Conservation (phyloP, 192 early-diverging fungal genomes). For the Spizellomyces punctatus region DNA sequence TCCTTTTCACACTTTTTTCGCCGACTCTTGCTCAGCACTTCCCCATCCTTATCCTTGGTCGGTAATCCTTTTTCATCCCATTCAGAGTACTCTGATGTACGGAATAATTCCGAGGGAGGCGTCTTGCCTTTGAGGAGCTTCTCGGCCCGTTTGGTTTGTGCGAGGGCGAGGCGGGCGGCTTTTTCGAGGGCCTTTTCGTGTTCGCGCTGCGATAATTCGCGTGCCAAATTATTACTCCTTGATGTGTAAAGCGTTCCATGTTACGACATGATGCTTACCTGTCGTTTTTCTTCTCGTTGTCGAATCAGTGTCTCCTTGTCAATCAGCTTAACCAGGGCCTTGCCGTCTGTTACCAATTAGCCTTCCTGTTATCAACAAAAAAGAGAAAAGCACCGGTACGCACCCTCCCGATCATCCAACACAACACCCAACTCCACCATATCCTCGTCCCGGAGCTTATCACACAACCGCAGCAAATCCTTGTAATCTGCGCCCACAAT, state of each 20-base stretch:
- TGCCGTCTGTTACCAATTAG: constrained; percentile 62
- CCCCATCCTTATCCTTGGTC: constrained; percentile 78
- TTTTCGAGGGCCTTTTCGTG: constrained; percentile 64
- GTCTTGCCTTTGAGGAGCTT: constrained; percentile 77
- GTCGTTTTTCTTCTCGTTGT: constrained; percentile 56
- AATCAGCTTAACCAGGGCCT: constrained; percentile 89
- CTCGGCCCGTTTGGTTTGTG: constrained; percentile 67
- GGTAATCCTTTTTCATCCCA: constrained; percentile 90
- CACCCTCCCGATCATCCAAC: constrained; percentile 88
- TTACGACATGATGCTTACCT: not conserved
- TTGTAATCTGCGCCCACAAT: constrained; percentile 32
- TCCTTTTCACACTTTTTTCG: constrained; percentile 89
- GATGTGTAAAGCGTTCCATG: not conserved
- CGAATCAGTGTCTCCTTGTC: constrained; percentile 53
- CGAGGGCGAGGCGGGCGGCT: constrained; percentile 43
- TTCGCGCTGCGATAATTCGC: constrained; percentile 37
- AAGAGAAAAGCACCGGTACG: not conserved
- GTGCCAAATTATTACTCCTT: constrained; percentile 4
- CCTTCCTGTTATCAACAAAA: not conserved
- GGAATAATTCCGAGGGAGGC: constrained; percentile 83
- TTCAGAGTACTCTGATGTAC: constrained; percentile 62
- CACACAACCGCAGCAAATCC: constrained; percentile 76
- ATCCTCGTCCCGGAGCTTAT: constrained; percentile 86
- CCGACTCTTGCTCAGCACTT: constrained; percentile 80
- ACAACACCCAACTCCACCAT: constrained; percentile 86